Percentiles rank a stretch among this genome's conserved stretches.
Conservation (phyloP, 2,329 filamentous ascomycete genomes). For the Fusarium austroafricanum region DNA sequence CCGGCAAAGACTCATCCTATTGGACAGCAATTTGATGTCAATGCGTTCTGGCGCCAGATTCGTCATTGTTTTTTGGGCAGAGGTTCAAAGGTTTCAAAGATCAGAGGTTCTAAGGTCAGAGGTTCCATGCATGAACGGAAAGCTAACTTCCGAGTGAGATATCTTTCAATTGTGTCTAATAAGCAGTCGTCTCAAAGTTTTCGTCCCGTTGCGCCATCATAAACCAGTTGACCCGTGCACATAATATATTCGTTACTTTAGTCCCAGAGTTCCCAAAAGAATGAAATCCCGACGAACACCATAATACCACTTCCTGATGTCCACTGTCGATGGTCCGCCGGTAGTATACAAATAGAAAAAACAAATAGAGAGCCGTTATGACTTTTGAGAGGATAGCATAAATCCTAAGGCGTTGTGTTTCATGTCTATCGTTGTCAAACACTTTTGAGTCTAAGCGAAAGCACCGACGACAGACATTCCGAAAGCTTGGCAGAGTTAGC, state of each 20-base stretch:
- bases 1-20: neutral
- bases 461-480: constrained; percentile 37
- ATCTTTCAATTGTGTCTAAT: neutral
- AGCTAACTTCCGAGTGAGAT: neutral
- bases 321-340: neutral
- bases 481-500: constrained; percentile 21
- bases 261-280: neutral
- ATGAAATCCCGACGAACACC: neutral
- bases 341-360: neutral
- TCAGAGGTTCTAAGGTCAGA: neutral
- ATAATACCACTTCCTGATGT: neutral
- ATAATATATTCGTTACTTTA: constrained; percentile 9
- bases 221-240: constrained; percentile 1
- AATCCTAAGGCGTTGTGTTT: constrained; percentile 3
- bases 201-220: neutral
- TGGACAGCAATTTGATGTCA: neutral
- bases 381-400: neutral
- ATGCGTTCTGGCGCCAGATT: neutral
- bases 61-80: neutral
- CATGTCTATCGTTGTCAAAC: constrained; percentile 2
- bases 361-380: neutral
- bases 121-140: neutral
- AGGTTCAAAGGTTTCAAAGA: neutral
- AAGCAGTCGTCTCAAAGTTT: neutral
- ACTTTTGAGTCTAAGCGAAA: constrained; percentile 20